Conservation (phyloP, 2,329 filamentous ascomycete genomes). For the Balansia obtecta region DNA sequence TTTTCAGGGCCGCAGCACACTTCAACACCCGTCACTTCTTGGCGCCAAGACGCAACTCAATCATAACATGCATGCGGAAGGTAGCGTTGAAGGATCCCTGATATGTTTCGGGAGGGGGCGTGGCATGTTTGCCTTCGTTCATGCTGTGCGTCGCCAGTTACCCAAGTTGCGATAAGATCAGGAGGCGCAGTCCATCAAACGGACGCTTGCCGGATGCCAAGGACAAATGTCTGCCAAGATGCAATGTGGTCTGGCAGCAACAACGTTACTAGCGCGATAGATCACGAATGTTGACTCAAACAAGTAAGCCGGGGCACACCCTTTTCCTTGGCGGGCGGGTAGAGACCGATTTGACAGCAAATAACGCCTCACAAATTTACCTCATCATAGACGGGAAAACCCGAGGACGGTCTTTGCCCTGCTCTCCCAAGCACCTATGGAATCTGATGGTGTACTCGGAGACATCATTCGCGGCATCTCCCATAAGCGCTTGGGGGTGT, state of each 20-base stretch:
- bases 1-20: neutral
- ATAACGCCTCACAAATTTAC: constrained; percentile 14
- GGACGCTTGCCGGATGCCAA: no score
- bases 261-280: constrained; percentile 12
- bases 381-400: constrained; percentile 11
- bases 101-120: neutral
- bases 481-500: no score
- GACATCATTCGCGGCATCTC: constrained; percentile 20
- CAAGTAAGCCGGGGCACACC: constrained; percentile 17
- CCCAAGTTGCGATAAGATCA: no score
- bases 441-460: constrained; percentile 16
- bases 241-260: constrained; percentile 10
- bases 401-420: constrained; percentile 15
- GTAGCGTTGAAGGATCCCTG: neutral
- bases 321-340: neutral
- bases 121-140: neutral
- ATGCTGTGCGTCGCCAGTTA: no score
- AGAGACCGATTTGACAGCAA: constrained; percentile 9
- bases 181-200: no score
- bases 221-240: constrained; percentile 4
- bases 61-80: neutral
- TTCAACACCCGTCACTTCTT: no score
- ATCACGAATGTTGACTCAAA: constrained; percentile 17
- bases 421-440: constrained; percentile 12
- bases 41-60: no score